A percentile compares a stretch with the other conserved stretches of the same genome.
These are phyloP conservation scores for Centrapalus pauciflorus DNA, from an alignment of 129 eudicot genomes.

Conservation along the genomic window DNA sequence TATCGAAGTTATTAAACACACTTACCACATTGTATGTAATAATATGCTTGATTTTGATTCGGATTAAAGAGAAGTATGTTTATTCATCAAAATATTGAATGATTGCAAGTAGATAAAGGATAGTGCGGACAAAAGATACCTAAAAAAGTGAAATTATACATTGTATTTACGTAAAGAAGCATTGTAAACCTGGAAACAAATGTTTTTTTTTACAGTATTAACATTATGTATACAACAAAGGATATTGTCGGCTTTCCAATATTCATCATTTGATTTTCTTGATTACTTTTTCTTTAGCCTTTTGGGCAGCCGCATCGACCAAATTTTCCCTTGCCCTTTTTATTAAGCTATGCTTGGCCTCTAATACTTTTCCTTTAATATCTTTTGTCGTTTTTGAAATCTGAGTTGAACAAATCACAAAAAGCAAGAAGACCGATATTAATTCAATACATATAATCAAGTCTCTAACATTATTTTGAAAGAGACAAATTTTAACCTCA, in stretches of 20 bases:
- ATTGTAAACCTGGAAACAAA: background rate
- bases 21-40: too few species aligned
- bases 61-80: too few species aligned
- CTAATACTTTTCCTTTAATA: conserved; percentile 23
- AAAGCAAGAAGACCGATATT: background rate
- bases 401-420: conserved; percentile 2
- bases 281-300: conserved; percentile 26
- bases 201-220: background rate
- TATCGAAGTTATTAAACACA: too few species aligned
- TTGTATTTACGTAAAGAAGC: background rate
- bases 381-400: conserved; percentile 23
- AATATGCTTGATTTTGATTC: too few species aligned
- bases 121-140: too few species aligned
- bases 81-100: too few species aligned
- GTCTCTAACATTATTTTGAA: background rate
- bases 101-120: background rate
- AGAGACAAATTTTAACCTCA: conserved; percentile 15
- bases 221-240: background rate
- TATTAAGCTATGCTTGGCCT: conserved; percentile 18
- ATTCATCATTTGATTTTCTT: conserved; percentile 20
- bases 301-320: conserved; percentile 28
- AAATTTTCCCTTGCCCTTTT: conserved; percentile 33
- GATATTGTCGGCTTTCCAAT: background rate
- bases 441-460: background rate
- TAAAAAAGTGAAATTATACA: too few species aligned